These are phyloP conservation scores for Xylaria scruposa DNA, from an alignment of 495 filamentous ascomycete genomes.

Conservation along the genomic window DNA sequence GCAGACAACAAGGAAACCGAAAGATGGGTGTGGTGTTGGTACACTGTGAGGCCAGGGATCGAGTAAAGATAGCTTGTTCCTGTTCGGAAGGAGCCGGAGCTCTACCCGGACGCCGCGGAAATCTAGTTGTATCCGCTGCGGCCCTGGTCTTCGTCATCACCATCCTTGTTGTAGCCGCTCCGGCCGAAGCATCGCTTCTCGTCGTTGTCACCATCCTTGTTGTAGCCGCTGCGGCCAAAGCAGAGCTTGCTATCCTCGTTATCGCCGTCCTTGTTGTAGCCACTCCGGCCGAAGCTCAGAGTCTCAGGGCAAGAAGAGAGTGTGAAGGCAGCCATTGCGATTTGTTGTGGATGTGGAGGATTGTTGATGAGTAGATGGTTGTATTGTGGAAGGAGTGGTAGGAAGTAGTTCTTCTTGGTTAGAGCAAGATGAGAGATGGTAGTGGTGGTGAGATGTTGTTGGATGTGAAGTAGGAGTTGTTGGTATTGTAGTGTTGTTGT, in stretches of 20 bases:
- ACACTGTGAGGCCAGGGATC: slow-evolving; percentile 18
- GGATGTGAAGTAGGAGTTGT: slow-evolving; percentile 1
- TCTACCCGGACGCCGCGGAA: background rate
- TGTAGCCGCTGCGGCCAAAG: slow-evolving; percentile 58
- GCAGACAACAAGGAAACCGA: slow-evolving; percentile 33
- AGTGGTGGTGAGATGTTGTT: slow-evolving; percentile 5
- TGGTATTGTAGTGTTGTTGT: background rate
- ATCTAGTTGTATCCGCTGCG: slow-evolving; percentile 28
- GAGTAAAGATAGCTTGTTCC: slow-evolving; percentile 7
- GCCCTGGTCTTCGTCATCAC: slow-evolving; percentile 26
- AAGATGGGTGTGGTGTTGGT: slow-evolving; percentile 19
- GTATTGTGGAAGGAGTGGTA: slow-evolving; percentile 7
- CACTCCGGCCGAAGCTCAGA: slow-evolving; percentile 60
- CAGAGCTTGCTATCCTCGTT: slow-evolving; percentile 43
- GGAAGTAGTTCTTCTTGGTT: slow-evolving; percentile 4
- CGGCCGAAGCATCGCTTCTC: slow-evolving; percentile 52
- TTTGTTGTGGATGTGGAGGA: slow-evolving; percentile 8
- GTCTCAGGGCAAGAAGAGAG: slow-evolving; percentile 24
- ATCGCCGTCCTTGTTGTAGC: slow-evolving; percentile 54
- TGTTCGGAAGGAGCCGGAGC: slow-evolving; percentile 17
- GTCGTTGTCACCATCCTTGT: slow-evolving; percentile 52
- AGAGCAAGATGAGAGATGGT: slow-evolving; percentile 1
- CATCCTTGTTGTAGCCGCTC: slow-evolving; percentile 53
- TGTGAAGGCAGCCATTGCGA: slow-evolving; percentile 27
- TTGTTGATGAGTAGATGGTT: background rate